Percentiles rank a stretch among this genome's conserved stretches.
These are phyloP conservation scores for Mortierella sp. DNA, from an alignment of 371 early-diverging fungal genomes.

Conservation along the genomic window DNA sequence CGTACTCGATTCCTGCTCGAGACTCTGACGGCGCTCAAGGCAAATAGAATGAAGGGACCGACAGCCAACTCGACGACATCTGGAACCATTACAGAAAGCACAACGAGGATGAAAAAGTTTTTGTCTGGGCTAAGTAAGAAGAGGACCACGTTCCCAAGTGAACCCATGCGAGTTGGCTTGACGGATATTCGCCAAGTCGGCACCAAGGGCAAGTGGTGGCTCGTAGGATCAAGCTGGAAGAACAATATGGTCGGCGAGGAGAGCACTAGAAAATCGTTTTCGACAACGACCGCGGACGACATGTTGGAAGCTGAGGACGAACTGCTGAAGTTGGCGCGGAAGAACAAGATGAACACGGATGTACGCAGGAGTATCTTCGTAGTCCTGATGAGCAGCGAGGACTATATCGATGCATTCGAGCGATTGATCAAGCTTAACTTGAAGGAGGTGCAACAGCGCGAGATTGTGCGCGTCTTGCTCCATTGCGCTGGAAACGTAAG, in stretches of 20 bases:
- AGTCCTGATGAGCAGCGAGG: conserved; percentile 92
- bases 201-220: conserved; percentile 90
- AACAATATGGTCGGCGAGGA: conserved; percentile 70
- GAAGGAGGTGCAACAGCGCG: conserved; percentile 92
- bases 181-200: conserved; percentile 88
- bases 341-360: conserved; percentile 97
- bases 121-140: conserved; percentile 76
- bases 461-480: conserved; percentile 91
- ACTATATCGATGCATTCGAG: conserved; percentile 94
- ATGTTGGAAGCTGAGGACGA: conserved; percentile 67
- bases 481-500: conserved; percentile 90
- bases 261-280: conserved; percentile 49
- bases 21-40: conserved; percentile 89
- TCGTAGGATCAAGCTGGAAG: conserved; percentile 86
- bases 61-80: conserved; percentile 62
- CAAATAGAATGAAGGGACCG: conserved; percentile 86
- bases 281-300: conserved; percentile 66
- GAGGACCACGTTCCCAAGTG: conserved; percentile 64
- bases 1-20: conserved; percentile 95
- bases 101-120: conserved; percentile 84
- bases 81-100: conserved; percentile 67
- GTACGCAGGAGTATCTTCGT: conserved; percentile 93
- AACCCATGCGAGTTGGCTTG: conserved; percentile 88
- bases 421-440: conserved; percentile 83
- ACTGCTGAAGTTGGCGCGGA: conserved; percentile 71